A percentile compares a stretch with the other conserved stretches of the same genome.
These are phyloP conservation scores for Canna indica DNA, from an alignment of 176 grass and related monocot species.

Conservation along the genomic window DNA sequence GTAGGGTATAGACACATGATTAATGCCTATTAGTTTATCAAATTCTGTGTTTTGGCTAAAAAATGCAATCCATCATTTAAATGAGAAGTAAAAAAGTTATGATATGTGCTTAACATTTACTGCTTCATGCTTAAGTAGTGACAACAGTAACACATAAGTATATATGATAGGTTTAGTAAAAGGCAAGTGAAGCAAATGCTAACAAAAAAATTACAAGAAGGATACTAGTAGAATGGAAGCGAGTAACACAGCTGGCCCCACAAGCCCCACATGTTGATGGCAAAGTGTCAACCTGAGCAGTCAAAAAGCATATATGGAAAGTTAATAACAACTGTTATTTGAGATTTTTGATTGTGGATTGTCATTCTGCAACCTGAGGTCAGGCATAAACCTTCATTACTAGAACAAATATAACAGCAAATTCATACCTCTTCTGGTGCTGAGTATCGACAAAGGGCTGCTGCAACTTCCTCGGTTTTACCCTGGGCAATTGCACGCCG, in stretches of 20 bases:
- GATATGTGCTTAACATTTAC: neutral
- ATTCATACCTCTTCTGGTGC: conserved; percentile 76
- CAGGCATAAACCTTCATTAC: too few species aligned
- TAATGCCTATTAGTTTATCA: too few species aligned
- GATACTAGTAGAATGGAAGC: conserved; percentile 91
- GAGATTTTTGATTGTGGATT: too few species aligned
- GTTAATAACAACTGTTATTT: too few species aligned
- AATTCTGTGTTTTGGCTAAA: too few species aligned
- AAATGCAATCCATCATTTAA: neutral
- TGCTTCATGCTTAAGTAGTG: neutral
- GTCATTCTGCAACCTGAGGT: too few species aligned
- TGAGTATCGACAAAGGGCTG: conserved; percentile 67
- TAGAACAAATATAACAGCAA: too few species aligned
- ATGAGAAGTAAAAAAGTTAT: neutral
- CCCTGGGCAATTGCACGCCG: conserved; percentile 83
- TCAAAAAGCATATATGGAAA: conserved; percentile 11
- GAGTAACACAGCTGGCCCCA: conserved; percentile 50
- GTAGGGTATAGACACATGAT: neutral
- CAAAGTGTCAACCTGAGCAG: conserved; percentile 70
- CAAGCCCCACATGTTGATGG: conserved; percentile 85
- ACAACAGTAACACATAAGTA: neutral
- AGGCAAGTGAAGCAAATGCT: neutral
- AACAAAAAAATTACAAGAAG: conserved; percentile 19
- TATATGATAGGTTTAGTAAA: neutral
- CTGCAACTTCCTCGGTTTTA: conserved; percentile 75